phyloP scores from a whole-genome alignment of 2,329 filamentous ascomycete genomes.

The Teratosphaeria zuluensis region DNA sequence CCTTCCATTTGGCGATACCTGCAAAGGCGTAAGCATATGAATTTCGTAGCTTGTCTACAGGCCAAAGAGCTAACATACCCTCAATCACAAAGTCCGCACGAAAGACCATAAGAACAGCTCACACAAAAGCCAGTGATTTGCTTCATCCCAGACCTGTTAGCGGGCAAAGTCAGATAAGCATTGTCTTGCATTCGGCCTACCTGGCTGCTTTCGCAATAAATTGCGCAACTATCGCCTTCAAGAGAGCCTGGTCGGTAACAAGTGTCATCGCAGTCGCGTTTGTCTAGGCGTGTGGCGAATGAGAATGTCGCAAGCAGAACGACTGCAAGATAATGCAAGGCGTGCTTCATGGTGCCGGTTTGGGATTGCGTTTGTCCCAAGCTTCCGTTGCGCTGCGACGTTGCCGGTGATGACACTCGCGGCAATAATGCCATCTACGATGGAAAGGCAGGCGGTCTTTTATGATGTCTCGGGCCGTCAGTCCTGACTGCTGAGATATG shows the following conservation, averaged over 20 bases:
- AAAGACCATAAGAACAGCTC: neutral
- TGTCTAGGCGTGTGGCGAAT: neutral
- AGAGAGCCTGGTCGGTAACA: neutral
- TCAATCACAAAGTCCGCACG: neutral
- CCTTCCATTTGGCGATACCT: neutral
- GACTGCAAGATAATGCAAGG: neutral
- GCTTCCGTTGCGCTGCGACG: neutral
- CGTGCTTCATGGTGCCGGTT: neutral
- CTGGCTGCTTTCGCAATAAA: neutral
- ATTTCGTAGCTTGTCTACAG: neutral
- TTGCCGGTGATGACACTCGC: neutral
- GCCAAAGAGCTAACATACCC: neutral
- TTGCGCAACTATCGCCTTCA: neutral
- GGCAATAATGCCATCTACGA: neutral
- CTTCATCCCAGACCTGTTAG: neutral
- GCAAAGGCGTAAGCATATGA: neutral
- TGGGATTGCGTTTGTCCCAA: neutral
- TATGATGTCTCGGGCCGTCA: neutral
- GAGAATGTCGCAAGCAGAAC: neutral
- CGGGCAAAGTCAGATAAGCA: neutral
- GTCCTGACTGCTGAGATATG: neutral
- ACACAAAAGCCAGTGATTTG: neutral
- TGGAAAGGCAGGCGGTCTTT: neutral
- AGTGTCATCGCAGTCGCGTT: neutral
- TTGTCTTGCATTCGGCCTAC: neutral